Evolutionary conservation across 495 filamentous ascomycete genomes (phyloP), one percentile per base, ranked within the genome.

Genomic region (Haplographium delicatum): DNA sequence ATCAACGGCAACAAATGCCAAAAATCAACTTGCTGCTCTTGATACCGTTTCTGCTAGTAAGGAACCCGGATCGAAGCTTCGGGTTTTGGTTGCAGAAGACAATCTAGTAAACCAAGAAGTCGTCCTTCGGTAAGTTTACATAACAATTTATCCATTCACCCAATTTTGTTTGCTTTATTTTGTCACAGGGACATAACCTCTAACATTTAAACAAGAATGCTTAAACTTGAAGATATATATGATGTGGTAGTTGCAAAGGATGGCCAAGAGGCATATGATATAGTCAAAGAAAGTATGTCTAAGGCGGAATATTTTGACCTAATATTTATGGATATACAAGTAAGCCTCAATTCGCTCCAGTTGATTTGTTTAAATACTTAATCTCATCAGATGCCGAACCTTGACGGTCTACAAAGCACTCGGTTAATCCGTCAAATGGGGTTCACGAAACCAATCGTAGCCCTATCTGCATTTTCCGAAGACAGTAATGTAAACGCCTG

Each of bases 31-130:
- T 58, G 55, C 76, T 60, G 71, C 75, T 63, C 26, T 76, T 57
- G 74, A 83, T 56, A 65, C 66, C 31, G 72, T 69, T 25, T 63
- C 68, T 16, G 68, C 65, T 23, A 65, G 67, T 41, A 68, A 68
- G 34, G 63, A 68, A 8, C 68, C 71, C 5, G 78, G 73, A 1
- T 75, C 77, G 20, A 88, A 82, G 61, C 74, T 94, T 22, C 81
- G 85, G 24, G 86, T 95, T 4, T 69, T 96, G n/a, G 90, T 96
- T 19, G 90, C 91, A 0, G 90, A 96, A 62, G 90, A 96, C 68
- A 96, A 96, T 18, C 82, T 82, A 25, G 89, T 91, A n/a, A 96
- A 96, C 61, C 86, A 94, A 59, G 88, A 95, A 59, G 91, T 96
- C 13, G 89, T 95, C 24, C 66, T 84, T n/a, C 78, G 71, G 73